These are phyloP conservation scores for Pythium sp. DNA, from an alignment of 352 stramenopile species.

Conservation along the genomic window DNA sequence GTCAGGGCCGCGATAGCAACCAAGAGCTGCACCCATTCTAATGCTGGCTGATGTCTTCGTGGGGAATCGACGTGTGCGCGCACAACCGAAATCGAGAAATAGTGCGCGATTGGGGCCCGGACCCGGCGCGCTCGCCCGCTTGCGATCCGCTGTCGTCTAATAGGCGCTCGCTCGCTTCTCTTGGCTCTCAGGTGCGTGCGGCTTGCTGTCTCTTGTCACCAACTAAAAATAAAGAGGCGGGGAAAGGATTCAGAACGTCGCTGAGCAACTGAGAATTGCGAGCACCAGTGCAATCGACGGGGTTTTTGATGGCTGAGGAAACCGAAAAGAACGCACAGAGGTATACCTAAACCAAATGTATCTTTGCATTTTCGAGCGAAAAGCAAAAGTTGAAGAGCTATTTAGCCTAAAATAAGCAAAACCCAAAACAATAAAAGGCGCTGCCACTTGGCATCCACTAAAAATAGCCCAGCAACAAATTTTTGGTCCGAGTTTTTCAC, in stretches of 20 bases:
- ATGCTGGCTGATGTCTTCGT: background rate
- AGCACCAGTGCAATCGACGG: background rate
- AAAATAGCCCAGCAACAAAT: background rate
- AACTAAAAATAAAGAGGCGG: slow-evolving; percentile 11
- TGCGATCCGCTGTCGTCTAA: background rate
- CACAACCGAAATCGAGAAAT: slow-evolving; percentile 4
- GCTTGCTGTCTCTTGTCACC: background rate
- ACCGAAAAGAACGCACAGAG: slow-evolving; percentile 5
- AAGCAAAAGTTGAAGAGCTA: background rate
- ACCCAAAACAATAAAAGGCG: background rate
- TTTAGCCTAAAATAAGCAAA: background rate
- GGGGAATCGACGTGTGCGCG: background rate
- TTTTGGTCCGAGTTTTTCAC: background rate
- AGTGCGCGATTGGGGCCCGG: background rate
- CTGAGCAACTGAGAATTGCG: background rate
- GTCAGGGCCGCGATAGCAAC: slow-evolving; percentile 40
- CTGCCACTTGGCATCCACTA: slow-evolving; percentile 8
- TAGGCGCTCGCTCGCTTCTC: background rate
- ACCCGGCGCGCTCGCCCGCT: background rate
- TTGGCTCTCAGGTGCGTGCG: background rate
- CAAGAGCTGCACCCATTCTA: slow-evolving; percentile 59
- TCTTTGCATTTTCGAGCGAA: background rate
- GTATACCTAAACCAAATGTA: background rate
- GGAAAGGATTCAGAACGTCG: slow-evolving; percentile 14
- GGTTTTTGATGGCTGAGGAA: background rate